These are phyloP conservation scores for Curvularia sp. DNA, from an alignment of 2,329 filamentous ascomycete species.

Conservation along the genomic window DNA sequence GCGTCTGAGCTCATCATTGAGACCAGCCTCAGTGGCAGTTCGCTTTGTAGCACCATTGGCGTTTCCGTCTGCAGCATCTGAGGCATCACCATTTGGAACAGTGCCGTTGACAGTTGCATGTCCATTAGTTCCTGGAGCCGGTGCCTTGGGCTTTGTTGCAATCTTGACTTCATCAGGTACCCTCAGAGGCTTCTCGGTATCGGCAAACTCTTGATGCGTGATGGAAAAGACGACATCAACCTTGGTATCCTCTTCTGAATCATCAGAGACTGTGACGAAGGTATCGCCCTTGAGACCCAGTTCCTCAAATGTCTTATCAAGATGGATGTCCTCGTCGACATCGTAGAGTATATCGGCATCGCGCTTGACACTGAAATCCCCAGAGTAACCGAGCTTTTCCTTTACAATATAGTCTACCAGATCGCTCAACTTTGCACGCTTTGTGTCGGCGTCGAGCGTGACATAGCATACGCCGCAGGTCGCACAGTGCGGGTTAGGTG, in stretches of 20 bases:
- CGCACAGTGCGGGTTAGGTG: slow-evolving; percentile 81
- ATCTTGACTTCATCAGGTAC: slow-evolving; percentile 56
- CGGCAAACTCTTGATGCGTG: slow-evolving; percentile 58
- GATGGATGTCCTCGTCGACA: slow-evolving; percentile 84
- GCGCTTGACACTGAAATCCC: slow-evolving; percentile 80
- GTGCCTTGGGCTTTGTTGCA: slow-evolving; percentile 54
- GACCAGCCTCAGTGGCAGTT: slow-evolving; percentile 52
- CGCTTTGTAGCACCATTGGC: slow-evolving; percentile 49
- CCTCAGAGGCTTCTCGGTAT: slow-evolving; percentile 63
- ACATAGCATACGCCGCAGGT: slow-evolving; percentile 80
- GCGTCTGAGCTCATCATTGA: slow-evolving; percentile 45
- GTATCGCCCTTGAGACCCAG: slow-evolving; percentile 75
- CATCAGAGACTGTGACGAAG: slow-evolving; percentile 83
- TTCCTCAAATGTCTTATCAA: slow-evolving; percentile 78
- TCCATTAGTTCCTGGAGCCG: slow-evolving; percentile 38
- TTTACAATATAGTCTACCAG: slow-evolving; percentile 78
- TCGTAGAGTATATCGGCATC: slow-evolving; percentile 81
- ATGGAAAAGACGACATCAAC: slow-evolving; percentile 81
- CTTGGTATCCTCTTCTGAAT: slow-evolving; percentile 77
- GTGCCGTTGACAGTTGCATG: slow-evolving; percentile 28
- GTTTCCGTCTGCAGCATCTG: slow-evolving; percentile 36
- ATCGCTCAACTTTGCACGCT: slow-evolving; percentile 76
- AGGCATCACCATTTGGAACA: slow-evolving; percentile 2
- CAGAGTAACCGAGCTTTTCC: slow-evolving; percentile 74
- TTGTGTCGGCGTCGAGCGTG: slow-evolving; percentile 71